Evolutionary conservation across 768 basidiomycete species (phyloP).

Genomic region (Ramaria sp.): DNA sequence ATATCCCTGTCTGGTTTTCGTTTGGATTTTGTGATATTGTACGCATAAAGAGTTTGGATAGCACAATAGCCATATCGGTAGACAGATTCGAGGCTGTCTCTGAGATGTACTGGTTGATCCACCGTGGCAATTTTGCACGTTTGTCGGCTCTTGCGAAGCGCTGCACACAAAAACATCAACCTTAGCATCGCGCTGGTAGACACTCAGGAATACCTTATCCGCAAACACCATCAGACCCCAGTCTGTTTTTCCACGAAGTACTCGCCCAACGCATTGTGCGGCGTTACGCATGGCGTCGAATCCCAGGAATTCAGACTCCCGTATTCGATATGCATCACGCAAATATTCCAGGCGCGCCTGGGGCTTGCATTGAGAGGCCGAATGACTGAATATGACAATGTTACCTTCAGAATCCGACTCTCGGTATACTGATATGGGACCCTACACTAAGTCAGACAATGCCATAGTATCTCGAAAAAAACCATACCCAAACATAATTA

Average conservation of each 20-base stretch:
- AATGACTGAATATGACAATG: background rate
- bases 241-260: constrained; percentile 95
- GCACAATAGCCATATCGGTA: constrained; percentile 92
- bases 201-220: constrained; percentile 59
- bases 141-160: constrained; percentile 89
- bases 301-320: constrained; percentile 96
- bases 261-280: constrained; percentile 97
- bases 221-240: constrained; percentile 99
- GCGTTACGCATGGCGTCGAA: constrained; percentile 99
- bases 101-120: constrained; percentile 99
- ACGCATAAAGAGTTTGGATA: constrained; percentile 94
- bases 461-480: background rate
- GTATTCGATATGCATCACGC: constrained; percentile 95
- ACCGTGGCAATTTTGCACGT: constrained; percentile 89
- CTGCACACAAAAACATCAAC: constrained; percentile 28
- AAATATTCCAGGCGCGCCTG: constrained; percentile 89
- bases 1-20: constrained; percentile 90
- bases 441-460: constrained; percentile 25
- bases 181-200: background rate
- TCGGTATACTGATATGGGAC: constrained; percentile 98
- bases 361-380: background rate
- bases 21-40: constrained; percentile 98
- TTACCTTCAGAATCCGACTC: constrained; percentile 79
- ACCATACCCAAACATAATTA: constrained; percentile 96
- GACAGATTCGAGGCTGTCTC: constrained; percentile 95